Evolutionary conservation across 2,329 filamentous ascomycete genomes (phyloP).

Genomic region (Mycosphaerella sp.): DNA sequence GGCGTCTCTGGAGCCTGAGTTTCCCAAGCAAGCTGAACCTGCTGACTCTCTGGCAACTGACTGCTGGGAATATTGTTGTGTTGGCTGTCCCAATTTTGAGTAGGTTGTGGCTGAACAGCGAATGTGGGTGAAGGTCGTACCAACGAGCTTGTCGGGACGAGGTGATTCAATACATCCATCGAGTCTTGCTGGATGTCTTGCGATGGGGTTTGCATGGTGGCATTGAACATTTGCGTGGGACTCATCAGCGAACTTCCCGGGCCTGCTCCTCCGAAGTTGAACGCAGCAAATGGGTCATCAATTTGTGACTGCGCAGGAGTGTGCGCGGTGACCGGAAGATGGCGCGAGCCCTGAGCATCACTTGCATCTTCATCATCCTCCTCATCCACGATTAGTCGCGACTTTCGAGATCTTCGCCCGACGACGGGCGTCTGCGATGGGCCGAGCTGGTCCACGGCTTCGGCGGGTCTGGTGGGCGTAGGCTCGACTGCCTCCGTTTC

Average conservation of each 20-base stretch:
- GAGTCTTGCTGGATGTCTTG: slow-evolving; percentile 40
- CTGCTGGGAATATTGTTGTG: slow-evolving; percentile 17
- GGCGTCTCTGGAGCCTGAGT: slow-evolving; percentile 30
- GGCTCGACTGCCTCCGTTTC: slow-evolving; percentile 26
- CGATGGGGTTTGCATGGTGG: slow-evolving; percentile 34
- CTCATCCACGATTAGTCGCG: slow-evolving; percentile 32
- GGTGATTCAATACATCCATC: slow-evolving; percentile 30
- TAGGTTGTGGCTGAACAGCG: slow-evolving; percentile 12
- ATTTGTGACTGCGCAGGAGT: slow-evolving; percentile 13
- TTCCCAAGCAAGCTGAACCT: slow-evolving; percentile 35
- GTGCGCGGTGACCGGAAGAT: background rate
- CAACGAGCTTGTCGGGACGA: slow-evolving; percentile 30
- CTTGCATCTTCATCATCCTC: slow-evolving; percentile 36
- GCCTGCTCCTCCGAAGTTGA: slow-evolving; percentile 26
- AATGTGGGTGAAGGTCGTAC: slow-evolving; percentile 23
- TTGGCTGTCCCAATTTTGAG: slow-evolving; percentile 16
- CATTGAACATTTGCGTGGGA: slow-evolving; percentile 33
- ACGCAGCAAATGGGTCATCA: slow-evolving; percentile 32
- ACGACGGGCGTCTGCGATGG: slow-evolving; percentile 11
- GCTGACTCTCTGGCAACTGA: slow-evolving; percentile 29
- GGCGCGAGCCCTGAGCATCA: slow-evolving; percentile 16
- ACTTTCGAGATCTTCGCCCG: slow-evolving; percentile 27
- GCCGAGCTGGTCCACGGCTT: background rate
- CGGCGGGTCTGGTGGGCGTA: background rate
- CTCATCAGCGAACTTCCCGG: slow-evolving; percentile 27